Evolutionary conservation across 257 asterid genomes (phyloP).

Genomic region (Rhazya stricta): DNA sequence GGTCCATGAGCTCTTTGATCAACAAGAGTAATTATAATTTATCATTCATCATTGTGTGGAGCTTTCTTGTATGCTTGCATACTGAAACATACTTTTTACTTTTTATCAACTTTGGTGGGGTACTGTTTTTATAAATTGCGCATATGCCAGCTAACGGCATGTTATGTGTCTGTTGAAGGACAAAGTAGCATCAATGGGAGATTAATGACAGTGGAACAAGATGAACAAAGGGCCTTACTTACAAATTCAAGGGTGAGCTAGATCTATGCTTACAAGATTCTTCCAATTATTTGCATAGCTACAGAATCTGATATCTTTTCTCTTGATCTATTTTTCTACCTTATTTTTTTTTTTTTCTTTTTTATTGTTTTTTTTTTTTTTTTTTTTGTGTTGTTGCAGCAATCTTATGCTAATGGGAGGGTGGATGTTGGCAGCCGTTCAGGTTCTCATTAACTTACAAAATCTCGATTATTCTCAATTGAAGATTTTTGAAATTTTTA

Average conservation of each 20-base stretch:
- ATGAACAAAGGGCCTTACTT: constrained; percentile 33
- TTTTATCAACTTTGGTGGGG: background rate
- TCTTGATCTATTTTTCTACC: background rate
- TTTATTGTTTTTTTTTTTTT: constrained; percentile 19
- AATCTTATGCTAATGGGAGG: constrained; percentile 68
- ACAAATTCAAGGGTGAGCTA: constrained; percentile 57
- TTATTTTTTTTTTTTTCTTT: constrained; percentile 14
- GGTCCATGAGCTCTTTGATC: background rate
- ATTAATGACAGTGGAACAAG: constrained; percentile 35
- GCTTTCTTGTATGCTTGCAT: background rate
- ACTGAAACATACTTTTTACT: background rate
- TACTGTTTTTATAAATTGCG: background rate
- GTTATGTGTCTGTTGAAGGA: constrained; percentile 41
- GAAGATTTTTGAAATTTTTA: background rate
- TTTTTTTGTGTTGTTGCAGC: constrained; percentile 41
- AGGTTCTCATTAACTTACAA: constrained; percentile 45
- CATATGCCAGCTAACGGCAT: constrained; percentile 16
- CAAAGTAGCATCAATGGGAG: constrained; percentile 42
- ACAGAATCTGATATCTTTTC: background rate
- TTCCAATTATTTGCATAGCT: background rate
- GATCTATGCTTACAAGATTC: background rate
- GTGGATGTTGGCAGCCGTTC: constrained; percentile 42
- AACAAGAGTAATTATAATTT: background rate
- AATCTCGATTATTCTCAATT: constrained; percentile 8
- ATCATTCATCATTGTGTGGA: background rate